Percentiles rank a stretch among this genome's conserved stretches.
Conservation (phyloP, 441 rosid species). For the Raphanus hybrid region DNA sequence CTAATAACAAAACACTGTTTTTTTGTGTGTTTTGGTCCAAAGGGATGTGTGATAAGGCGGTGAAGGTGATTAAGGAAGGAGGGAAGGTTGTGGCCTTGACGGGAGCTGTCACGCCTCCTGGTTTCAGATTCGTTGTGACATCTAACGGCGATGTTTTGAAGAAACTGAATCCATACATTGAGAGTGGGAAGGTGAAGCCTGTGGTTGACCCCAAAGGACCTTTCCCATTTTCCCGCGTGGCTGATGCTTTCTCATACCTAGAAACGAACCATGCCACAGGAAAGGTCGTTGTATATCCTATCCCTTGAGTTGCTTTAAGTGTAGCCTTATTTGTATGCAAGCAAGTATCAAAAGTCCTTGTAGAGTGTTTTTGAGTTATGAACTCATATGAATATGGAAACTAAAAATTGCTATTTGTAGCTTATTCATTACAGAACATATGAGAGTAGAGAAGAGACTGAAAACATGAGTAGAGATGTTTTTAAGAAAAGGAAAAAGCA, state of each 20-base stretch:
- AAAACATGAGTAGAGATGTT: neutral
- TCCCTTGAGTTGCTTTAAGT: slow-evolving; percentile 53
- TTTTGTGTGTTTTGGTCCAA: slow-evolving; percentile 28
- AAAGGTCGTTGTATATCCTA: slow-evolving; percentile 74
- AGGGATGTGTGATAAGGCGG: slow-evolving; percentile 91
- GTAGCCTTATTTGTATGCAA: slow-evolving; percentile 18
- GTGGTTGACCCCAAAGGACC: slow-evolving; percentile 83
- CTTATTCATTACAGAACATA: slow-evolving; percentile 30
- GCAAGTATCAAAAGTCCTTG: slow-evolving; percentile 14
- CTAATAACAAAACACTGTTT: neutral
- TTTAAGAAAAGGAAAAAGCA: slow-evolving; percentile 39
- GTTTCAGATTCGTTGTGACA: slow-evolving; percentile 57
- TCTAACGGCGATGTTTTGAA: slow-evolving; percentile 77
- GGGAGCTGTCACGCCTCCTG: neutral
- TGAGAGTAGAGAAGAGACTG: neutral
- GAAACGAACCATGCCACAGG: slow-evolving; percentile 42
- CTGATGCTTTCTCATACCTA: slow-evolving; percentile 56
- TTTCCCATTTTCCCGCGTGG: slow-evolving; percentile 64
- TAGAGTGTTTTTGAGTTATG: slow-evolving; percentile 16
- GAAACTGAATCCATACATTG: slow-evolving; percentile 76
- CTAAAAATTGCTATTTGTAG: slow-evolving; percentile 8
- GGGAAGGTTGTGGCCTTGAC: slow-evolving; percentile 77
- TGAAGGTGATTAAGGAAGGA: slow-evolving; percentile 80
- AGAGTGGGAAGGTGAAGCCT: slow-evolving; percentile 85
- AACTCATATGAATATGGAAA: slow-evolving; percentile 22